Evolutionary conservation across 805 yeast genomes (phyloP).

Genomic region (Cyberlindnera galapagoensis): DNA sequence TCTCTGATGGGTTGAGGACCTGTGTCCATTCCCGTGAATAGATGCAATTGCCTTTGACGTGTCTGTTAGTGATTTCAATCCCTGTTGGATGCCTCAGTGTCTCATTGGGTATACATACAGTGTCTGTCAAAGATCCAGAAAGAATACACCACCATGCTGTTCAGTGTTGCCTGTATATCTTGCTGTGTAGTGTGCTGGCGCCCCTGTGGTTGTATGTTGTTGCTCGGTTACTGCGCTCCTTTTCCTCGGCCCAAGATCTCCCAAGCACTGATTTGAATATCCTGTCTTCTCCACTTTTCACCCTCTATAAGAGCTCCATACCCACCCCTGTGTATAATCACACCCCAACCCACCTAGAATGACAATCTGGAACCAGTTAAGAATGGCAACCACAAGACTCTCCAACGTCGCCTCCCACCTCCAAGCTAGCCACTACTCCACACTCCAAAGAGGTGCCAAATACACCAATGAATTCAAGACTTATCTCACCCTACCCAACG

Average conservation of each 20-base stretch:
- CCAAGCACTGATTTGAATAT: no score
- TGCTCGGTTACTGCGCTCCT: no score
- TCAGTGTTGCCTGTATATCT: no score
- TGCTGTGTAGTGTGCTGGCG: no score
- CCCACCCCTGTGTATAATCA: no score
- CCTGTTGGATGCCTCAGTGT: no score
- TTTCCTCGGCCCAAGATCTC: no score
- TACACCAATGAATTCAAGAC: constrained; percentile 91
- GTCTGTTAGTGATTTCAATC: not conserved
- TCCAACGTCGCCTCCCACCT: not conserved
- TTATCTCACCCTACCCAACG: constrained; percentile 70
- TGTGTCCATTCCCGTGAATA: constrained; percentile 68
- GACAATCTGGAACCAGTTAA: not conserved
- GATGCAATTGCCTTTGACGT: constrained; percentile 54
- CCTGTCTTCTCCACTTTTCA: no score
- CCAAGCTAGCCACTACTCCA: constrained; percentile 41
- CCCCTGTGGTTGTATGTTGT: no score
- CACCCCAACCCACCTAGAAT: no score
- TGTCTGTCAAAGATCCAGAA: constrained; percentile 91
- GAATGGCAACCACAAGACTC: constrained; percentile 2
- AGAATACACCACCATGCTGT: constrained; percentile 62
- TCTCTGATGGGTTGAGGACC: constrained; percentile 12
- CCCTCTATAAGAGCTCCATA: no score
- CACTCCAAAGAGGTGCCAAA: constrained; percentile 93
- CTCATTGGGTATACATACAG: constrained; percentile 39